Conservation (phyloP, 805 yeast species). For the Wickerhamomyces xylosicus region DNA sequence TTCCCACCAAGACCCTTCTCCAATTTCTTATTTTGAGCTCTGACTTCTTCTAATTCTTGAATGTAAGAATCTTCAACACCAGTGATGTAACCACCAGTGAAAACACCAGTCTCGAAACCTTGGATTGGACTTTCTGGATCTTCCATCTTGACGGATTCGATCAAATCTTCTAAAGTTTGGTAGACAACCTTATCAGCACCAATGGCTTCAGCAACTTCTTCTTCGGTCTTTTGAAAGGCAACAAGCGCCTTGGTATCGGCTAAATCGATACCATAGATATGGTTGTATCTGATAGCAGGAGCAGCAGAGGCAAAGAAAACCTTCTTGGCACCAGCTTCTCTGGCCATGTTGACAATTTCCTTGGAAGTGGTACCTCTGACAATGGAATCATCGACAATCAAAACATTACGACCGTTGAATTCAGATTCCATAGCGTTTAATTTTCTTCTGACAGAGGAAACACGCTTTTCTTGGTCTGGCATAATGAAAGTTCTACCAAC, state of each 20-base stretch:
- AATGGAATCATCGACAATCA: constrained; percentile 92
- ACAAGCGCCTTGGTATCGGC: constrained; percentile 93
- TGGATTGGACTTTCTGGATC: constrained; percentile 26
- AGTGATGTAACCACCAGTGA: constrained; percentile 91
- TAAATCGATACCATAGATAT: constrained; percentile 93
- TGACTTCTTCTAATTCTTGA: constrained; percentile 67
- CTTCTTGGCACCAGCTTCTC: constrained; percentile 92
- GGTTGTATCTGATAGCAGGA: constrained; percentile 94
- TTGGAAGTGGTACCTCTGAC: constrained; percentile 96
- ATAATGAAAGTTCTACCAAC: constrained; percentile 97
- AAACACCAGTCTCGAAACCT: constrained; percentile 91
- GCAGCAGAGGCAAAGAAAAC: constrained; percentile 98
- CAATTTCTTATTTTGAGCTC: constrained; percentile 65
- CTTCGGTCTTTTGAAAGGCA: constrained; percentile 69
- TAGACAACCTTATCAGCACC: constrained; percentile 90
- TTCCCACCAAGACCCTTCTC: constrained; percentile 28
- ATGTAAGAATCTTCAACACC: constrained; percentile 82
- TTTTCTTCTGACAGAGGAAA: constrained; percentile 88
- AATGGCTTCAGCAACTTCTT: constrained; percentile 63
- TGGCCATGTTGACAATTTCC: constrained; percentile 97
- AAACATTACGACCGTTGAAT: constrained; percentile 73
- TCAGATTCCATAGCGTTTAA: constrained; percentile 94
- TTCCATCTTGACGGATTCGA: constrained; percentile 54
- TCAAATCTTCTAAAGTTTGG: constrained; percentile 75
- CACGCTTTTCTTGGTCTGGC: constrained; percentile 95